Conservation (phyloP, 2,329 filamentous ascomycete species). For the Ceratocystis albifundus region DNA sequence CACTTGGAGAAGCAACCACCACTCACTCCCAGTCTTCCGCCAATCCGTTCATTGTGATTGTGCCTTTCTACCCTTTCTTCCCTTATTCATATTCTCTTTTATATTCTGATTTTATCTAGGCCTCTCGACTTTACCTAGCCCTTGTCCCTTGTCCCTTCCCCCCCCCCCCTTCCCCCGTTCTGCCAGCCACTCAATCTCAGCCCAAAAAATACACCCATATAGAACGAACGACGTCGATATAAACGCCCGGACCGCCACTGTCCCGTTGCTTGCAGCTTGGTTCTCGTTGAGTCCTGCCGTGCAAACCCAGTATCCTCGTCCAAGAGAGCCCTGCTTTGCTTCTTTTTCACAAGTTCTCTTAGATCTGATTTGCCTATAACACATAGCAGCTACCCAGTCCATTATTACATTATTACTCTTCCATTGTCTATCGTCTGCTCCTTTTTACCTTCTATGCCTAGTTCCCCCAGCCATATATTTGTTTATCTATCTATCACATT, state of each 20-base stretch:
- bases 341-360: background rate
- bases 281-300: background rate
- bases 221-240: background rate
- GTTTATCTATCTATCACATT: background rate
- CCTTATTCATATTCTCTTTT: conserved; percentile 5
- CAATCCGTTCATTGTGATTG: too few species aligned
- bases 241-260: background rate
- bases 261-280: background rate
- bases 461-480: background rate
- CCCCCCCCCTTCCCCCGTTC: background rate
- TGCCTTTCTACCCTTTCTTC: background rate
- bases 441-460: background rate
- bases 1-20: background rate
- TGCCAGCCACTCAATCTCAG: conserved; percentile 4
- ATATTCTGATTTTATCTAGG: background rate
- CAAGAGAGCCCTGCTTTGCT: background rate
- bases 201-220: background rate
- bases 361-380: too few species aligned
- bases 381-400: too few species aligned
- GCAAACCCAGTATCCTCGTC: background rate
- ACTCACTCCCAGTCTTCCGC: background rate
- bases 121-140: background rate
- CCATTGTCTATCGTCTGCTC: background rate
- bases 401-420: background rate
- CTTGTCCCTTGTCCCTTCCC: background rate